Evolutionary conservation across 2,329 filamentous ascomycete species (phyloP), one percentile per base, ranked within the genome.

Genomic region (Lomentospora prolificans): DNA sequence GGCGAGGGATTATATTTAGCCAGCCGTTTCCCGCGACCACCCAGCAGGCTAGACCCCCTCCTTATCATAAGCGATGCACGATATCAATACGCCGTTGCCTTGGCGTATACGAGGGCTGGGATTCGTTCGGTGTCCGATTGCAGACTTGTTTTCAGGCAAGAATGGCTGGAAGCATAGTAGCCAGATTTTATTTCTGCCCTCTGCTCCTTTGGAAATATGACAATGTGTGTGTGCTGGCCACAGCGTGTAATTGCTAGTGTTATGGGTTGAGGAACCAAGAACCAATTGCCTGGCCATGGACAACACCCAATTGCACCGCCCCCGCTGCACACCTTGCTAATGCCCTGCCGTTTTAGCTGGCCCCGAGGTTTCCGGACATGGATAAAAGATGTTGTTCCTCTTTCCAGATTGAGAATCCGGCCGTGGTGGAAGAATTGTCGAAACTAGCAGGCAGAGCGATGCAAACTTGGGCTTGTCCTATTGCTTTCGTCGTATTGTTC

Each of bases 1-100:
- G 41, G 41, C n/a, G 41, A 24, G 41, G 44, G 17, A 48, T 48
- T 48, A 48, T 48, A 48, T 27, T 48, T 48, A 48, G 44, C 44
- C 44, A 48, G 17, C 44, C 22, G 44, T 12, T 27, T 10, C 44
- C 24, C 44, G 44, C 19, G 19, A 22, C 17, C 44, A 22, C 6
- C 30, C 30, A 33, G 30, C 30, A 10, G 12, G 17, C 44, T 14
- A 12, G 44, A 22, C 22, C 22, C 44, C 9, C 22, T 12, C 24
- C 44, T 48, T 48, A 22, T 48, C 22, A 25, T 48, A 48, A 48
- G 44, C 44, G 44, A 48, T 48, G 44, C 44, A 48, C 44, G 4
- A 48, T 48, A 25, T 25, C 17, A 48, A 48, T 48, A 48, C 22
- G 22, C 44, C n/a, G 10, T 17, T 48, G 44, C 44, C 17, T 48